These are phyloP conservation scores for Periconia digitata DNA, from an alignment of 2,329 filamentous ascomycete genomes.

Conservation along the genomic window DNA sequence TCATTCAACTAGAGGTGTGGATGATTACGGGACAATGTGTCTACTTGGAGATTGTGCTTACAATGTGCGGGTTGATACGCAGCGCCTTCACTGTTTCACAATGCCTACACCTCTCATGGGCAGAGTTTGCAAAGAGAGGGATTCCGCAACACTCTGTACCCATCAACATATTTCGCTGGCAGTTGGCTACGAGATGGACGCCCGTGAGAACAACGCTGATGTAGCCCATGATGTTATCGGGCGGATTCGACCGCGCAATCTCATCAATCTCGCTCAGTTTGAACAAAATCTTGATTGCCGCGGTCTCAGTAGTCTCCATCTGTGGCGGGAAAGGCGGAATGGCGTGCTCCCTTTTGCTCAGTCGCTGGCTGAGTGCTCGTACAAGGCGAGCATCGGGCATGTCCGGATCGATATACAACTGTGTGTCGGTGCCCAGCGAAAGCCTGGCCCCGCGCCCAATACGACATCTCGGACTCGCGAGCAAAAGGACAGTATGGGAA, in stretches of 20 bases:
- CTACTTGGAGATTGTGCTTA: conserved; percentile 16
- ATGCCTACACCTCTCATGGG: conserved; percentile 42
- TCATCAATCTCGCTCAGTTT: conserved; percentile 50
- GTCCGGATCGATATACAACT: conserved; percentile 58
- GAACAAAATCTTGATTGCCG: conserved; percentile 42
- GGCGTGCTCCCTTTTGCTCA: conserved; percentile 54
- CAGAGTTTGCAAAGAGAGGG: conserved; percentile 56
- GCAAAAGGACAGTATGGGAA: conserved; percentile 54
- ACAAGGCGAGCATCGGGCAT: conserved; percentile 59
- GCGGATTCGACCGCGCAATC: conserved; percentile 30
- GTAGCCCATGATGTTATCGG: conserved; percentile 47
- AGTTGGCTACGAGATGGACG: conserved; percentile 44
- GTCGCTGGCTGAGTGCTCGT: conserved; percentile 50
- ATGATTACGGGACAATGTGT: neutral
- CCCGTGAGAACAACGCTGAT: conserved; percentile 48
- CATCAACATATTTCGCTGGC: conserved; percentile 49
- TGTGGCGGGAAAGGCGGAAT: conserved; percentile 52
- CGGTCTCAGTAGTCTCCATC: conserved; percentile 18
- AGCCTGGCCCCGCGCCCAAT: conserved; percentile 39
- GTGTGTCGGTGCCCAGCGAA: conserved; percentile 48
- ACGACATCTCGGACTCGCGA: conserved; percentile 50
- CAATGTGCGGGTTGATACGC: conserved; percentile 47
- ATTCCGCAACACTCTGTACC: conserved; percentile 55
- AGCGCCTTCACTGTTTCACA: conserved; percentile 42
- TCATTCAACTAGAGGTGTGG: neutral